Percentiles rank a stretch among this genome's conserved stretches.
Conservation (phyloP, 1,284 basidiomycete species). For the Marasmius sp. region DNA sequence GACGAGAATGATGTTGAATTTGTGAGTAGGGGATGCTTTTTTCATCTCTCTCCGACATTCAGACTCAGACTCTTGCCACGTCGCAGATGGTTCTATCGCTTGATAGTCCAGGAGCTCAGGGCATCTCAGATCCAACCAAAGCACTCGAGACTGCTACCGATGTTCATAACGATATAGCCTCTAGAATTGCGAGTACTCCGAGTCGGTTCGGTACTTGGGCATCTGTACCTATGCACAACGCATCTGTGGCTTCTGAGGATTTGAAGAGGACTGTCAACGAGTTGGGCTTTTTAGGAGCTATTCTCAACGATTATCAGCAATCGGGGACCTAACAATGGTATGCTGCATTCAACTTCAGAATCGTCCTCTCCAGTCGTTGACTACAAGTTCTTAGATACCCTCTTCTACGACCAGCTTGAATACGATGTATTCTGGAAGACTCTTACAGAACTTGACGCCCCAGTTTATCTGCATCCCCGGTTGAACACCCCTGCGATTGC, state of each 20-base stretch:
- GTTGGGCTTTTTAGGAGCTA: conserved; percentile 39
- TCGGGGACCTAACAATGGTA: conserved; percentile 32
- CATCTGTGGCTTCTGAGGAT: conserved; percentile 38
- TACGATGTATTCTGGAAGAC: conserved; percentile 45
- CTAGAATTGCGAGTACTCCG: conserved; percentile 10
- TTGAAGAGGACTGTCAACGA: conserved; percentile 39
- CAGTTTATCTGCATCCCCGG: conserved; percentile 43
- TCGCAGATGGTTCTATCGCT: conserved; percentile 41
- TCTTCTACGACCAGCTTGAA: conserved; percentile 43
- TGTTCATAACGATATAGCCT: conserved; percentile 10
- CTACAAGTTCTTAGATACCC: conserved; percentile 25
- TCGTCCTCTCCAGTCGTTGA: not conserved
- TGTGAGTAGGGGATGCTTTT: not conserved
- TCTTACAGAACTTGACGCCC: conserved; percentile 41
- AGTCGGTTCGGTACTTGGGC: conserved; percentile 35
- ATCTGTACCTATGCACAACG: conserved; percentile 45
- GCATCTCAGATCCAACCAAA: conserved; percentile 4
- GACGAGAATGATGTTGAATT: conserved; percentile 11
- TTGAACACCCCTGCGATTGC: conserved; percentile 28
- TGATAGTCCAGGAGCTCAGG: conserved; percentile 30
- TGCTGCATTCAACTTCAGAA: not conserved
- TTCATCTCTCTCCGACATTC: not conserved
- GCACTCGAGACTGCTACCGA: conserved; percentile 30
- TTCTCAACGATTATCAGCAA: conserved; percentile 43
- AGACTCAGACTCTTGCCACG: not conserved